Evolutionary conservation across 2,329 filamentous ascomycete genomes (phyloP).

Genomic region (Zalaria obscura): DNA sequence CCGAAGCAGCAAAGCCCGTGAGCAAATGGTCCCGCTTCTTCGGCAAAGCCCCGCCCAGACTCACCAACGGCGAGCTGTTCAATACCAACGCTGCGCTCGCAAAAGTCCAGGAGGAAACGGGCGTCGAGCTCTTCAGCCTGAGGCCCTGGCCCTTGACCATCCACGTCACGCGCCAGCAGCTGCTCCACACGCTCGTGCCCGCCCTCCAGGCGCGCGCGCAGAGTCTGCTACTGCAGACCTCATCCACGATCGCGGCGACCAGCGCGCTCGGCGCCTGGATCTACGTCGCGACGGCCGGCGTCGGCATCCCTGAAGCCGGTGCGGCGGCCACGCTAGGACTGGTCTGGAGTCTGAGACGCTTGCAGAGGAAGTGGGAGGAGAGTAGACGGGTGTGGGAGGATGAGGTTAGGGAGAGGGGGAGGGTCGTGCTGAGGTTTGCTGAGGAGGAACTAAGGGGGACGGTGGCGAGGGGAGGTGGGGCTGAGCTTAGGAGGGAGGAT

Average conservation of each 20-base stretch:
- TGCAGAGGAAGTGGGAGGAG: slow-evolving; percentile 45
- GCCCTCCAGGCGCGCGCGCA: slow-evolving; percentile 31
- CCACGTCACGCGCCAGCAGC: slow-evolving; percentile 45
- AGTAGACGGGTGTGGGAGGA: slow-evolving; percentile 38
- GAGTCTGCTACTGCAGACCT: slow-evolving; percentile 50
- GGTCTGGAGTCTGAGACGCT: slow-evolving; percentile 40
- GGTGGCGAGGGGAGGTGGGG: slow-evolving; percentile 29
- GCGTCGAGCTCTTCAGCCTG: slow-evolving; percentile 17
- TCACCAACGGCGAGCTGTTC: slow-evolving; percentile 14
- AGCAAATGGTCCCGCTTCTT: slow-evolving; percentile 1
- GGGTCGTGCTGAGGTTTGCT: slow-evolving; percentile 38
- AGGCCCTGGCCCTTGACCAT: slow-evolving; percentile 63
- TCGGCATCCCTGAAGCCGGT: slow-evolving; percentile 42
- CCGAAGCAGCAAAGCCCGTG: slow-evolving; percentile 9
- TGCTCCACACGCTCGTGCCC: slow-evolving; percentile 26
- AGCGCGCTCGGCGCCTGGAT: slow-evolving; percentile 41
- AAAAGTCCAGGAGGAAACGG: slow-evolving; percentile 12
- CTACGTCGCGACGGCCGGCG: slow-evolving; percentile 37
- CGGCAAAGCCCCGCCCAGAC: background rate
- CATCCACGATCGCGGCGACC: slow-evolving; percentile 51
- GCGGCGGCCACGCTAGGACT: slow-evolving; percentile 45
- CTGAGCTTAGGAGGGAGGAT: slow-evolving; percentile 19
- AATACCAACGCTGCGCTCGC: slow-evolving; percentile 13
- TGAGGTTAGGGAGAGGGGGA: slow-evolving; percentile 41
- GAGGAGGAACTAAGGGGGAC: slow-evolving; percentile 35